A percentile compares a stretch with the other conserved stretches of the same genome.
These are phyloP conservation scores for Psilocybe mexicana DNA, from an alignment of 1,284 basidiomycete species.

Conservation along the genomic window DNA sequence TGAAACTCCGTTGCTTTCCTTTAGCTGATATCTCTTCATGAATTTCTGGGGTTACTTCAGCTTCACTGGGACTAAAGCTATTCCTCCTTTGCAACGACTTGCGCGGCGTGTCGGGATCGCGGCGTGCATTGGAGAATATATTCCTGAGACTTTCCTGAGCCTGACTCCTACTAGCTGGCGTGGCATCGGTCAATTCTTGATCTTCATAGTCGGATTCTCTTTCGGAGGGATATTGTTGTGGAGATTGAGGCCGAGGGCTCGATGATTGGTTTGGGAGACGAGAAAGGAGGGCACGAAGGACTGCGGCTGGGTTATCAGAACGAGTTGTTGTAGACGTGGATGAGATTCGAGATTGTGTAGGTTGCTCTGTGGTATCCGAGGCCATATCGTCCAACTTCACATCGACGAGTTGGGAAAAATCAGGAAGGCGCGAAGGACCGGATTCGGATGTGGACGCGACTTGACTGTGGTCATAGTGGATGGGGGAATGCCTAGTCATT, in stretches of 20 bases:
- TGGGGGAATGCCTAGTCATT: conserved; percentile 38
- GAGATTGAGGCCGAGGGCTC: conserved; percentile 31
- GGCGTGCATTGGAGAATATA: conserved; percentile 62
- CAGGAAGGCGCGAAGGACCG: conserved; percentile 40
- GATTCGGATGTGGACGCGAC: conserved; percentile 33
- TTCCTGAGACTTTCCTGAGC: conserved; percentile 59
- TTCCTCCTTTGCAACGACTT: conserved; percentile 49
- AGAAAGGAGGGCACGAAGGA: conserved; percentile 57
- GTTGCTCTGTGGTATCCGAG: conserved; percentile 32
- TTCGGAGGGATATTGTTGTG: conserved; percentile 45
- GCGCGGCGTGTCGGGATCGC: conserved; percentile 62
- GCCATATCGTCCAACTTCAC: conserved; percentile 29
- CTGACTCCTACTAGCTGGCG: conserved; percentile 39
- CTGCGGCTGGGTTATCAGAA: conserved; percentile 34
- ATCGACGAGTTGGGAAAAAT: conserved; percentile 31
- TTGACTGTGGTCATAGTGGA: conserved; percentile 29
- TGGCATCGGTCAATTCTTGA: conserved; percentile 40
- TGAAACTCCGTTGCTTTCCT: conserved; percentile 58
- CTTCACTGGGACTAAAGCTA: conserved; percentile 62
- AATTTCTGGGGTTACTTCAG: conserved; percentile 54
- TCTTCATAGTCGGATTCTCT: conserved; percentile 62
- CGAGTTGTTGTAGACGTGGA: conserved; percentile 28
- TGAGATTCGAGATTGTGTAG: conserved; percentile 11
- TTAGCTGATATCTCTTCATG: conserved; percentile 45
- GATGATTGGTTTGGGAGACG: conserved; percentile 36